phyloP scores from a whole-genome alignment of 805 yeast genomes.

The Lachancea dasiensis region DNA sequence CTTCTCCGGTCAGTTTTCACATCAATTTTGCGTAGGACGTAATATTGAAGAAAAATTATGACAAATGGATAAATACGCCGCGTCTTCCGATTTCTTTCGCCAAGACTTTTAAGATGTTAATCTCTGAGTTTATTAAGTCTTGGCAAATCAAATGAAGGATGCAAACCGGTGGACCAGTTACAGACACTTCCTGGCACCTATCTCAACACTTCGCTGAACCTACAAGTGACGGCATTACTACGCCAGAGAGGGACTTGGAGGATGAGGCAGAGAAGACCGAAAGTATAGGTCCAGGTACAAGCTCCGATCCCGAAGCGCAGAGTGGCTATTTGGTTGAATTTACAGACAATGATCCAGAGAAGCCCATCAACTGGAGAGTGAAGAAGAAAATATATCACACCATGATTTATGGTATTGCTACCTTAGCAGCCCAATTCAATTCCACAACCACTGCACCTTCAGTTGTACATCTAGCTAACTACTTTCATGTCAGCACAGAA shows the following conservation, averaged over 20 bases:
- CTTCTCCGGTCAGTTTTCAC: too few relatives aligned
- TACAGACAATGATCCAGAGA: background rate
- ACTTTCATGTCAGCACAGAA: slow-evolving; percentile 1
- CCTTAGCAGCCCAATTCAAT: slow-evolving; percentile 1
- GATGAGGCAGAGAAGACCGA: background rate
- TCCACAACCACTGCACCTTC: slow-evolving; percentile 1
- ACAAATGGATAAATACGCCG: too few relatives aligned
- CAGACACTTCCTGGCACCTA: background rate
- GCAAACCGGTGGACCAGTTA: background rate
- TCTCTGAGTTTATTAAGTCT: background rate
- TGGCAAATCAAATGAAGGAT: background rate
- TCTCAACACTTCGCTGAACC: background rate
- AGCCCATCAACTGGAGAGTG: background rate
- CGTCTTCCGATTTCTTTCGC: too few relatives aligned
- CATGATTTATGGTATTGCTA: slow-evolving; percentile 2
- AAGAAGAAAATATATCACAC: background rate
- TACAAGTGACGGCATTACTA: background rate
- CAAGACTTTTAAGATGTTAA: too few relatives aligned
- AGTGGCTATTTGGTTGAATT: background rate
- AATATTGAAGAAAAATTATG: too few relatives aligned
- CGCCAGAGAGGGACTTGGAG: slow-evolving; percentile 1
- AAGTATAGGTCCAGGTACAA: background rate
- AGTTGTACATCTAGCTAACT: background rate
- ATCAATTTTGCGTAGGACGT: too few relatives aligned
- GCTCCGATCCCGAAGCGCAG: background rate